Evolutionary conservation across 148 eudicot genomes (phyloP), one percentile per base, ranked within the genome.

Genomic region (Diospyros lotus): DNA sequence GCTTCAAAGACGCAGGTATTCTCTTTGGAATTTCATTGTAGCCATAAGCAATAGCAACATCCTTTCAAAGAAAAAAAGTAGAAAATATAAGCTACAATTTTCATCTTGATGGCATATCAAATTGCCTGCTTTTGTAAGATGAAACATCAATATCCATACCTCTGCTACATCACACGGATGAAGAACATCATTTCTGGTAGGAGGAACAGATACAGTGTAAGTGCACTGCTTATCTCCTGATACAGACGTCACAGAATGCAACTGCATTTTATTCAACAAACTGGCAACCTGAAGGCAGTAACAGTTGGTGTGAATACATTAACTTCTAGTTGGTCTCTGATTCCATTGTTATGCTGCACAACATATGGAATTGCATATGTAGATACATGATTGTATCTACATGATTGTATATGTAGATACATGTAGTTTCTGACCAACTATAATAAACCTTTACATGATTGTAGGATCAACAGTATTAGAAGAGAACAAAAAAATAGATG

Each of bases 161-260:
- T 95, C 99, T 80, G 96, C 90, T 64, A 95, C 93, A 81, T 95
- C 99, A 87, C 99, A 95, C 9, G 97, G 91, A 88, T 95, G 99
- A 76, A 95, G 97, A 79, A 95, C 75, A 84, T 95, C 99, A 79
- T 97, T 95, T 81, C 99, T 85, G 68, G 96, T 95, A 13, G 99
- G 96, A 85, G 99, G 99, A 58, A 92, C 86, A 62, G 91, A 89
- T 54, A 95, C 87, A 66, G 68, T 82, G 65, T 92, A 82, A 62
- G 64, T 82, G 80, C 80, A 67, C 46, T 77, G 64, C 2, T 80
- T 78, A 67, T 86, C 87, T 73, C 73, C 80, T 28, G 82, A 78
- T 58, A 72, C 83, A 48, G 87, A 85, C n/a, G 81, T 77, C 80
- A 77, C 77, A 50, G 92, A 90, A 71, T 85, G 86, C 81, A 95